Base-by-base conservation (phyloP, 768 basidiomycete genomes). In the Chiua virens region DNA sequence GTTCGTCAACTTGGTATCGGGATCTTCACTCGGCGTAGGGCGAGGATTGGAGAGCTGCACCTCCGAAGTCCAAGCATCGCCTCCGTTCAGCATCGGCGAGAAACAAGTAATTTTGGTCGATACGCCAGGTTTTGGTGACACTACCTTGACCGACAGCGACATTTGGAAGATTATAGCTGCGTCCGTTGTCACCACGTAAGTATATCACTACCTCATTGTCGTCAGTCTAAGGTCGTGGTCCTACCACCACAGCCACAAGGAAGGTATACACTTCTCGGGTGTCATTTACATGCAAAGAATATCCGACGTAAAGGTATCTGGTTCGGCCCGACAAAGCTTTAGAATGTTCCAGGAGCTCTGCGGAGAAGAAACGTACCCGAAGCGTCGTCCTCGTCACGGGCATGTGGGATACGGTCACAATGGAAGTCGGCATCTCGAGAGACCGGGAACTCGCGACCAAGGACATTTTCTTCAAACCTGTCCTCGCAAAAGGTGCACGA, bases 241-340 rank as follows among this genome's bases (percentile, higher is more conserved):
- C 4, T 27, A 36, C 47, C 25, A 18, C 8, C 34, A 23, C 25
- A 68, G 67, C 41, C 48, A 70, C 45, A 62, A 34, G 27, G 54
- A 56, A 18, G 64, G 60, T 9, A 55, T 59, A 50, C 72, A 60
- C 30, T 58, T 81, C 18, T 60, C 74, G 2, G 79, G 79, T 1
- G 71, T 80, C 46, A 73, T 81, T 45, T 81, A 81, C 55, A 70
- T 79, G 65, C 80, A 80, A 51, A 71, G 78, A 1, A 81, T 81
- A 49, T 69, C 69, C 1, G 80, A 81, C 57, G 66, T 74, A 54
- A 72, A 77, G 36, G 68, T 82, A 41, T 73, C 75, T 13, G 76
- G 76, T 11, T 74, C 75, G 9, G 71, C 77, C 14, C 69, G 64
- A 10, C 72, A 75, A 49, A 78, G 77, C 56, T 77, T 79, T 53